Base-by-base conservation (phyloP, 176 grass and related monocot species). In the Cenchrus fungigraminus region DNA sequence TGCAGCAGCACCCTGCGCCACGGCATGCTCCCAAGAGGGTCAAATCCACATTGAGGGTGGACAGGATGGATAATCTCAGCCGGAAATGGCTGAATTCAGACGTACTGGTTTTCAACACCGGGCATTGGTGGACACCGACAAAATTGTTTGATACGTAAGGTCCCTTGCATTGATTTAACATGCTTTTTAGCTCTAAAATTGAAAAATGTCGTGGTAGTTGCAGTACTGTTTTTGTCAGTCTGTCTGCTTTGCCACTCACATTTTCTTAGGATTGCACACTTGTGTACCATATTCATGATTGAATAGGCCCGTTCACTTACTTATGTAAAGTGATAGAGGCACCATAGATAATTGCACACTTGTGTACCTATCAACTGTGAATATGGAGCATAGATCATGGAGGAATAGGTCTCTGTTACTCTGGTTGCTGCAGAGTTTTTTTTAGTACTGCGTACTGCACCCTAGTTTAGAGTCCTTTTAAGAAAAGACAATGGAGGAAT, bases 141-240 rank as follows among this genome's bases (percentile, higher is more conserved):
- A 99, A 99, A 80, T 84, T 99, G 55, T 99, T 97, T 77, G 92
- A 96, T 42, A 86, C 84, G 94, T 99, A 94, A 99, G 97, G 12
- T 51, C 51, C 86, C 52, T 52, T 56, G 19, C 57, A 77, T 74
- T 86, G 45, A 20, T 83, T 73, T 59, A 9, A 12, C 54, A 16
- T 58, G 10, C n/a, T 50, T 62, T 70, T 64, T 52, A 28, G 34
- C 37, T 66, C 13, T 59, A 17, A 53, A 22, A 49, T 82, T 87
- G 8, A 43, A 54, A 37, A 54, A 19, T 46, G 5, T 61, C 45
- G 43, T 78, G 31, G 17, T 71, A 3, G 31, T 46, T 80, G 62
- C 53, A 68, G 37, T 82, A 55, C 22, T 88, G 16, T 9, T 50
- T 54, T 50, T 54, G 13, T 15, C 45, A 7, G 19, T 59, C 57